phyloP scores from a whole-genome alignment of 2,329 filamentous ascomycete species.

The Neopestalotiopsis sp. region DNA sequence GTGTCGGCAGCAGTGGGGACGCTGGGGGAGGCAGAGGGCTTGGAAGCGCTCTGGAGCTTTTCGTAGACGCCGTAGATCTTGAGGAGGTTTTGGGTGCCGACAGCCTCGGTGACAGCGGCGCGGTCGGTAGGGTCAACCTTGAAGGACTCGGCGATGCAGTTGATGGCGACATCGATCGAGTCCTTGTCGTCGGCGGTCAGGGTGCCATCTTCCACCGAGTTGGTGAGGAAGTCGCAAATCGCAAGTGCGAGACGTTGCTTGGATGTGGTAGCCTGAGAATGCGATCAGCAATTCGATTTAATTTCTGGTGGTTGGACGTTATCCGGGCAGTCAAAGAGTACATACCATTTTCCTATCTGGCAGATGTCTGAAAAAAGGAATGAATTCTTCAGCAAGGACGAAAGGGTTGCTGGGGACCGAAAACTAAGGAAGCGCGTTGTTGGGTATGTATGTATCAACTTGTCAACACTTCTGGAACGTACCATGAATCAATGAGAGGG shows the following conservation, averaged over 20 bases:
- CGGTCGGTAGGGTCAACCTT: constrained; percentile 86
- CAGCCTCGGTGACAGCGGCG: constrained; percentile 73
- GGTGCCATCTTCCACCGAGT: constrained; percentile 86
- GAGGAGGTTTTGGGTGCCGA: constrained; percentile 85
- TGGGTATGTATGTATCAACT: not conserved
- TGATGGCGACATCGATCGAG: constrained; percentile 90
- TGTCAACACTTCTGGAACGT: constrained; percentile 6
- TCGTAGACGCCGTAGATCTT: constrained; percentile 97
- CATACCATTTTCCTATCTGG: constrained; percentile 4
- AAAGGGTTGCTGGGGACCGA: not conserved
- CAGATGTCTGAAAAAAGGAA: not conserved
- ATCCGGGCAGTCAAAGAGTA: not conserved
- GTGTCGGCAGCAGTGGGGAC: constrained; percentile 44
- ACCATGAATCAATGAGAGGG: not conserved
- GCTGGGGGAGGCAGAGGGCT: constrained; percentile 42
- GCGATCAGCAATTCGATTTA: not conserved
- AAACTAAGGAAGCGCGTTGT: not conserved
- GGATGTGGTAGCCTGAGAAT: constrained; percentile 50
- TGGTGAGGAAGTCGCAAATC: constrained; percentile 92
- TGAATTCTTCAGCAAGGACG: not conserved
- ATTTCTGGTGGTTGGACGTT: not conserved
- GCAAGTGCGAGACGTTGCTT: constrained; percentile 93
- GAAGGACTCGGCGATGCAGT: constrained; percentile 95
- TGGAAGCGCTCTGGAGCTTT: constrained; percentile 74
- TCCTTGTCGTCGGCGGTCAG: constrained; percentile 88